These are phyloP conservation scores for Cercospora sojina DNA, from an alignment of 2,329 filamentous ascomycete species.

Conservation along the genomic window DNA sequence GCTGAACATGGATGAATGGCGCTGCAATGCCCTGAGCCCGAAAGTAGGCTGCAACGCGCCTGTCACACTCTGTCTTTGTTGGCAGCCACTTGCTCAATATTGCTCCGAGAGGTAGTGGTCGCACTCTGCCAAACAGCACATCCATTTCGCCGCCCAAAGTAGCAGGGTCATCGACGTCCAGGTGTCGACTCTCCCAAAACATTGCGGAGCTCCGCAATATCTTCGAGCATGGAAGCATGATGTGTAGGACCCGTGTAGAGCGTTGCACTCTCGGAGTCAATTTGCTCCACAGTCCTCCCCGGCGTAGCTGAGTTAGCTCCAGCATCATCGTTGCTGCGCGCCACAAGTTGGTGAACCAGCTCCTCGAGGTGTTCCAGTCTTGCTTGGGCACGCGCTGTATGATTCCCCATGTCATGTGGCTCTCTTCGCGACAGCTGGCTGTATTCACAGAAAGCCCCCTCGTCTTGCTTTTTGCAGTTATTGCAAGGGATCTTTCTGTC, in stretches of 20 bases:
- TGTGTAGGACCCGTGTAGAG: slow-evolving; percentile 21
- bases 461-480: slow-evolving; percentile 13
- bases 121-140: slow-evolving; percentile 18
- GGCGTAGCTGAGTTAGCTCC: background rate
- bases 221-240: slow-evolving; percentile 24
- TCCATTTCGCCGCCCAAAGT: slow-evolving; percentile 12
- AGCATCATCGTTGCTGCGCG: background rate
- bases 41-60: slow-evolving; percentile 19
- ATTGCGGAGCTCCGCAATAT: slow-evolving; percentile 20
- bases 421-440: slow-evolving; percentile 6
- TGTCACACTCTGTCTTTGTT: slow-evolving; percentile 15
- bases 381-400: slow-evolving; percentile 9
- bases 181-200: slow-evolving; percentile 10
- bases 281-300: background rate
- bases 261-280: background rate
- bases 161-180: slow-evolving; percentile 2
- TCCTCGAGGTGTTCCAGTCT: slow-evolving; percentile 18
- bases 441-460: slow-evolving; percentile 10
- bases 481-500: slow-evolving; percentile 13
- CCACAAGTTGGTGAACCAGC: slow-evolving; percentile 13
- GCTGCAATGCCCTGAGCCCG: slow-evolving; percentile 19
- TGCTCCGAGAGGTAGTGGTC: slow-evolving; percentile 2
- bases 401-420: background rate
- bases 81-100: slow-evolving; percentile 17
- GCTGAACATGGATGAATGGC: slow-evolving; percentile 18